Percentiles rank a stretch among this genome's conserved stretches.
Evolutionary conservation across 495 filamentous ascomycete genomes (phyloP).

Genomic region (Jackrogersella multiformis): DNA sequence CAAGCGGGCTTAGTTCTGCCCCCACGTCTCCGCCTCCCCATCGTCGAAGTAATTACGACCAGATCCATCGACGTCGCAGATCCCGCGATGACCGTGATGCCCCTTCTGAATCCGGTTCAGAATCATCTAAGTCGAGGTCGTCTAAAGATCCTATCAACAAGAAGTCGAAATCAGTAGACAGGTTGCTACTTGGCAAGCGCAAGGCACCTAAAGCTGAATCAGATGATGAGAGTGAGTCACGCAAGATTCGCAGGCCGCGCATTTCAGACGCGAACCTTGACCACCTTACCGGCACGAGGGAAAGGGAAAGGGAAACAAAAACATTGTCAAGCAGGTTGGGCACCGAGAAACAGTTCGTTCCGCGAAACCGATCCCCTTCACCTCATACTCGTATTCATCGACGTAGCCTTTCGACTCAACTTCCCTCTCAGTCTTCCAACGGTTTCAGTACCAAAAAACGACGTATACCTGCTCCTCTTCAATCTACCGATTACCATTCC

Average conservation of each 20-base stretch:
- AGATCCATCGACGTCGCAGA: constrained; percentile 52
- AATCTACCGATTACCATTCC: constrained; percentile 71
- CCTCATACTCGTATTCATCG: constrained; percentile 67
- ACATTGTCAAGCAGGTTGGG: constrained; percentile 48
- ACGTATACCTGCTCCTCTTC: constrained; percentile 64
- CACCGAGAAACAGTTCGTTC: constrained; percentile 48
- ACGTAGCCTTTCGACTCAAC: constrained; percentile 72
- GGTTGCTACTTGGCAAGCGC: constrained; percentile 53
- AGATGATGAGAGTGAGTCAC: constrained; percentile 59
- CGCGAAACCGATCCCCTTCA: constrained; percentile 70
- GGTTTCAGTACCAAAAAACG: constrained; percentile 65
- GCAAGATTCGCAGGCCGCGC: constrained; percentile 59
- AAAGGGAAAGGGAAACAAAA: too few relatives aligned
- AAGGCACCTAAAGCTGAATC: constrained; percentile 58
- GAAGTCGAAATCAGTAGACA: constrained; percentile 52
- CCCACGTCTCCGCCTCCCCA: constrained; percentile 57
- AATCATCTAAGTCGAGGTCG: constrained; percentile 50
- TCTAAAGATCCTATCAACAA: constrained; percentile 50
- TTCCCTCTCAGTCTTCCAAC: constrained; percentile 59
- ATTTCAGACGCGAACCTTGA: constrained; percentile 56
- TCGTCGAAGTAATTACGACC: constrained; percentile 35
- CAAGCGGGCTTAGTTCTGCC: constrained; percentile 64
- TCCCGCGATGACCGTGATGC: constrained; percentile 53
- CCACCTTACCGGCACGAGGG: constrained; percentile 45
- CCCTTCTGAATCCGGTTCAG: constrained; percentile 58